Conservation (phyloP, 1,284 basidiomycete genomes). For the Cystobasidium pallidum region DNA sequence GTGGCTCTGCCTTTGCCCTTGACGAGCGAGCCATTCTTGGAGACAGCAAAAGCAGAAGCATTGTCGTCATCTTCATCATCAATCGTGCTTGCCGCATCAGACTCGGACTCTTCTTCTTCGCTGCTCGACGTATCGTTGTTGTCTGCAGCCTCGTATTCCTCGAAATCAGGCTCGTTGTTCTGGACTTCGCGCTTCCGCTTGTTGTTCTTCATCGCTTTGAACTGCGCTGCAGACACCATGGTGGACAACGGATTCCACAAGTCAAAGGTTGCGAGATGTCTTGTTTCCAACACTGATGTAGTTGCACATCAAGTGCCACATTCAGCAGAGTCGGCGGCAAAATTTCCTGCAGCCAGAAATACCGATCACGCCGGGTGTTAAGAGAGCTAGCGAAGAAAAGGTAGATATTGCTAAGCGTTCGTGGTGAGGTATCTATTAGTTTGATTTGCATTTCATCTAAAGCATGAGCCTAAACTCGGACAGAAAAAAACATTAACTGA, state of each 20-base stretch:
- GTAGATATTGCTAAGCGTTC: not conserved
- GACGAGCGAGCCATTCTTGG: not conserved
- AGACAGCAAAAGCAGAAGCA: conserved; percentile 12
- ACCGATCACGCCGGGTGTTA: not conserved
- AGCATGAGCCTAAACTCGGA: no score
- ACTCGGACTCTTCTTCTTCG: conserved; percentile 21
- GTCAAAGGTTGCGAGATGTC: not conserved
- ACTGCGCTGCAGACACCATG: conserved; percentile 36
- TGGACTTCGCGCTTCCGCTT: conserved; percentile 38
- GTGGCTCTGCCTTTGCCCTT: conserved; percentile 34
- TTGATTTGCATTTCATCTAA: no score
- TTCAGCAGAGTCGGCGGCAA: conserved; percentile 6
- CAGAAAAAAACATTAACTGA: no score
- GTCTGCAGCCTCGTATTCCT: conserved; percentile 18
- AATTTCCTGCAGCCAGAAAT: conserved; percentile 6
- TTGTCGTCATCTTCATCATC: not conserved
- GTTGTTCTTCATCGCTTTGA: conserved; percentile 29
- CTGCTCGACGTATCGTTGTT: conserved; percentile 11
- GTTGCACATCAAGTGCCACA: not conserved
- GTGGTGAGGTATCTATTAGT: no score
- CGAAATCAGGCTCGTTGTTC: conserved; percentile 23
- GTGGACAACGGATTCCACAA: not conserved
- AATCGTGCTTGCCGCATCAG: conserved; percentile 11
- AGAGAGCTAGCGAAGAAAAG: not conserved
- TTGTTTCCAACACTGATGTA: not conserved